Conservation (phyloP, 2,329 filamentous ascomycete genomes). For the Verticillium alfalfae region DNA sequence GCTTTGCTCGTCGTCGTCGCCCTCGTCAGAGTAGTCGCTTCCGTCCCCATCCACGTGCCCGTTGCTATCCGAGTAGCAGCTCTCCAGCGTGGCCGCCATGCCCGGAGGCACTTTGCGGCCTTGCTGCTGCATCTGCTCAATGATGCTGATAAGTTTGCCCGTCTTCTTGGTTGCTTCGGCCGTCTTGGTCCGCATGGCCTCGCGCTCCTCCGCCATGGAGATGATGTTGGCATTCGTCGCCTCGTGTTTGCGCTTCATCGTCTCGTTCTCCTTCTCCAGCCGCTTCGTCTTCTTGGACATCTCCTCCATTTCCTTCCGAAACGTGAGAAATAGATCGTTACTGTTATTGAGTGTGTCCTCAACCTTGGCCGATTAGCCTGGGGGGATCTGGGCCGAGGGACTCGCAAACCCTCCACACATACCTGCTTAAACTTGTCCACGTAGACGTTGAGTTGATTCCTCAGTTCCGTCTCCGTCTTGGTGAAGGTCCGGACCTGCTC, state of each 20-base stretch:
- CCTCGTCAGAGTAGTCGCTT: slow-evolving; percentile 60
- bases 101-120: slow-evolving; percentile 71
- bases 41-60: slow-evolving; percentile 48
- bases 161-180: slow-evolving; percentile 58
- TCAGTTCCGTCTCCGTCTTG: slow-evolving; percentile 88
- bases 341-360: slow-evolving; percentile 98
- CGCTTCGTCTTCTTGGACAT: slow-evolving; percentile 99
- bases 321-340: slow-evolving; percentile 94
- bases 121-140: slow-evolving; percentile 93
- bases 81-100: slow-evolving; percentile 55
- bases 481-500: slow-evolving; percentile 91
- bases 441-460: slow-evolving; percentile 95
- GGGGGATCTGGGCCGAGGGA: background rate
- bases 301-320: slow-evolving; percentile 98
- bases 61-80: slow-evolving; percentile 48
- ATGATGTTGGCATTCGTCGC: slow-evolving; percentile 91
- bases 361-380: slow-evolving; percentile 52
- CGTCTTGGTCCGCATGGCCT: slow-evolving; percentile 69
- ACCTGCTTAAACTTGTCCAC: slow-evolving; percentile 99
- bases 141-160: slow-evolving; percentile 87
- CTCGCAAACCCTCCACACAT: slow-evolving; percentile 25
- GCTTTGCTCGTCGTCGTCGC: slow-evolving; percentile 56
- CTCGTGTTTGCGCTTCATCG: slow-evolving; percentile 86
- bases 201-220: slow-evolving; percentile 93
- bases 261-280: slow-evolving; percentile 92